Conservation (phyloP, 139 green algal genomes). For the Coelastrella sp. region DNA sequence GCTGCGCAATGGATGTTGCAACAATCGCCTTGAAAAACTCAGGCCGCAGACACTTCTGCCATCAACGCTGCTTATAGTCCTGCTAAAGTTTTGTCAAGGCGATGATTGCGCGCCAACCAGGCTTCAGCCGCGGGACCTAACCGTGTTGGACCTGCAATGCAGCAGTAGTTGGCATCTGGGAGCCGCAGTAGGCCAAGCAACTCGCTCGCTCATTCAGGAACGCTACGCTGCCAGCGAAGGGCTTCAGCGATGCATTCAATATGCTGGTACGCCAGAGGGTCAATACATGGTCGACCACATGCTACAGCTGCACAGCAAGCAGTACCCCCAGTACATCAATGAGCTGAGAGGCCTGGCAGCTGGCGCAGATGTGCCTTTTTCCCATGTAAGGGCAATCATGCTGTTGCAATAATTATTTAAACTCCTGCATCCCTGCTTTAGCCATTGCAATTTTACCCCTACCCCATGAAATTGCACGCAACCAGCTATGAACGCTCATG, state of each 20-base stretch:
- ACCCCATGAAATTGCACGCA: no score
- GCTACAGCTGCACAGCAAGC: slow-evolving; percentile 4
- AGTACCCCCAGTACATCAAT: background rate
- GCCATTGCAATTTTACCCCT: no score
- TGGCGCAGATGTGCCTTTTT: slow-evolving; percentile 14
- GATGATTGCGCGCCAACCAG: background rate
- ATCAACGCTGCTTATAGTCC: background rate
- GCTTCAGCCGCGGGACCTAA: background rate
- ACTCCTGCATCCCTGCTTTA: no score
- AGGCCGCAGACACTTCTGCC: background rate
- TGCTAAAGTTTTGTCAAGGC: background rate
- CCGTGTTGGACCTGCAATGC: slow-evolving; percentile 8
- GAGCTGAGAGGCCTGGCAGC: slow-evolving; percentile 37
- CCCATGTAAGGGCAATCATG: background rate
- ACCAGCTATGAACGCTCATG: no score
- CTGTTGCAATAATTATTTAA: no score
- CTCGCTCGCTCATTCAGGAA: background rate
- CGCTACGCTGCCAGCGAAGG: background rate
- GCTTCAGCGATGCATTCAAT: background rate
- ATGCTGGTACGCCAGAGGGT: background rate
- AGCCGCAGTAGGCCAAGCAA: background rate
- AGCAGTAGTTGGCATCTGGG: slow-evolving; percentile 1
- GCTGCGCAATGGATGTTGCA: no score
- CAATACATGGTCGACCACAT: background rate
- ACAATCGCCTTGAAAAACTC: no score